phyloP scores from a whole-genome alignment of 2,329 filamentous ascomycete genomes.

The Penicillium frequentans region DNA sequence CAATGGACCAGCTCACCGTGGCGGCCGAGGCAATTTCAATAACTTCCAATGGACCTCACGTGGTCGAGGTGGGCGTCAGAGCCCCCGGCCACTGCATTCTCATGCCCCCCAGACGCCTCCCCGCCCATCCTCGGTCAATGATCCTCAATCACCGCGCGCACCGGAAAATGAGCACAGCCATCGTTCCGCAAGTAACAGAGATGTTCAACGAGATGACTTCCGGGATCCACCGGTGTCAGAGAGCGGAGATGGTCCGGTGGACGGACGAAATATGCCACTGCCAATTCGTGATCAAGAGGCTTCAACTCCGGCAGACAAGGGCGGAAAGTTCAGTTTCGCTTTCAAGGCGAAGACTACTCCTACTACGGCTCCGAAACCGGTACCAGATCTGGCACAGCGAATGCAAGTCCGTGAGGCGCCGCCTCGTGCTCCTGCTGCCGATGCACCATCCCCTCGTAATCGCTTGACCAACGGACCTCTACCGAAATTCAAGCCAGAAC shows the following conservation, averaged over 20 bases:
- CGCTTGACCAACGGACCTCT: conserved; percentile 38
- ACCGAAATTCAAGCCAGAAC: conserved; percentile 42
- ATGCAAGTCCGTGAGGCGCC: conserved; percentile 46
- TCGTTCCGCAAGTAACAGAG: conserved; percentile 57
- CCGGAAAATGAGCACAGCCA: conserved; percentile 63
- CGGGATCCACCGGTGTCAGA: conserved; percentile 48
- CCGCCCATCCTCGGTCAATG: conserved; percentile 31
- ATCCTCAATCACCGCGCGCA: conserved; percentile 35
- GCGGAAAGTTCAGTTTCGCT: conserved; percentile 85
- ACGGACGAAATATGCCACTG: conserved; percentile 54
- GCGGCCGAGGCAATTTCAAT: conserved; percentile 59
- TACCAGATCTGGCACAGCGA: conserved; percentile 50
- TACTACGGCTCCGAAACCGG: conserved; percentile 52
- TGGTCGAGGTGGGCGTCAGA: conserved; percentile 50
- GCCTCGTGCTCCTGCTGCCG: conserved; percentile 31
- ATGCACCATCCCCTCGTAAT: conserved; percentile 38
- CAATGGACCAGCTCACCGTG: conserved; percentile 48
- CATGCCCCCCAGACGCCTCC: conserved; percentile 33
- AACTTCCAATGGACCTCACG: conserved; percentile 70
- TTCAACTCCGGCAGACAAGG: conserved; percentile 53
- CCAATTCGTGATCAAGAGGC: conserved; percentile 56
- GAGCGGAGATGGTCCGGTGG: conserved; percentile 22
- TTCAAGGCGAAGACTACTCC: conserved; percentile 76
- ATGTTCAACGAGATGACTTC: conserved; percentile 65
- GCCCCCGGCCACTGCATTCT: conserved; percentile 39